phyloP scores from a whole-genome alignment of 2,329 filamentous ascomycete species.

The Davidsoniella virescens region DNA sequence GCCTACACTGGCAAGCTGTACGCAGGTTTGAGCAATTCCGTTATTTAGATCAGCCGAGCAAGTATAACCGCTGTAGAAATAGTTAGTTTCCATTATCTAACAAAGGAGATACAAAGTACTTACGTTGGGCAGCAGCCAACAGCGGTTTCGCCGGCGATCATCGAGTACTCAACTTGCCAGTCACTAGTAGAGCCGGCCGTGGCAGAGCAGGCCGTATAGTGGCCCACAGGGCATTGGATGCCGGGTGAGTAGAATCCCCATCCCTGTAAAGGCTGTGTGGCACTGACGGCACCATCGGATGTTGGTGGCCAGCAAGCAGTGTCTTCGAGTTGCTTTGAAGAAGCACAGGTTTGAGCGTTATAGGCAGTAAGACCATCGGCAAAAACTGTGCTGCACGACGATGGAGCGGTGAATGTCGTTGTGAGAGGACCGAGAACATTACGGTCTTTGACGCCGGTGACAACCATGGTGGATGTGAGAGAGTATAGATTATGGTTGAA shows the following conservation, averaged over 20 bases:
- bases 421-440: slow-evolving; percentile 14
- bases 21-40: slow-evolving; percentile 14
- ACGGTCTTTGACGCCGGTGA: slow-evolving; percentile 10
- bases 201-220: slow-evolving; percentile 20
- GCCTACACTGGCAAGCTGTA: slow-evolving; percentile 13
- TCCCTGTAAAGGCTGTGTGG: slow-evolving; percentile 16
- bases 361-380: slow-evolving; percentile 7
- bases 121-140: slow-evolving; percentile 21
- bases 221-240: slow-evolving; percentile 19
- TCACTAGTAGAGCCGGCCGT: slow-evolving; percentile 15
- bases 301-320: slow-evolving; percentile 10
- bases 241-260: slow-evolving; percentile 24
- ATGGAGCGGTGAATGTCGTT: slow-evolving; percentile 13
- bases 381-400: slow-evolving; percentile 12
- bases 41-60: slow-evolving; percentile 15
- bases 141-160: slow-evolving; percentile 19
- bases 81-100: neutral
- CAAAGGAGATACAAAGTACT: slow-evolving; percentile 10
- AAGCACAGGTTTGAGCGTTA: slow-evolving; percentile 7
- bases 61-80: slow-evolving; percentile 14
- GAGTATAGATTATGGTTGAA: no score
- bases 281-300: slow-evolving; percentile 9
- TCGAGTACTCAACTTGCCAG: slow-evolving; percentile 18
- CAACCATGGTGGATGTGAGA: slow-evolving; percentile 3
- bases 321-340: slow-evolving; percentile 11